A percentile compares a stretch with the other conserved stretches of the same genome.
These are phyloP conservation scores for Cordyceps militaris DNA, from an alignment of 2,329 filamentous ascomycete genomes.

Conservation along the genomic window DNA sequence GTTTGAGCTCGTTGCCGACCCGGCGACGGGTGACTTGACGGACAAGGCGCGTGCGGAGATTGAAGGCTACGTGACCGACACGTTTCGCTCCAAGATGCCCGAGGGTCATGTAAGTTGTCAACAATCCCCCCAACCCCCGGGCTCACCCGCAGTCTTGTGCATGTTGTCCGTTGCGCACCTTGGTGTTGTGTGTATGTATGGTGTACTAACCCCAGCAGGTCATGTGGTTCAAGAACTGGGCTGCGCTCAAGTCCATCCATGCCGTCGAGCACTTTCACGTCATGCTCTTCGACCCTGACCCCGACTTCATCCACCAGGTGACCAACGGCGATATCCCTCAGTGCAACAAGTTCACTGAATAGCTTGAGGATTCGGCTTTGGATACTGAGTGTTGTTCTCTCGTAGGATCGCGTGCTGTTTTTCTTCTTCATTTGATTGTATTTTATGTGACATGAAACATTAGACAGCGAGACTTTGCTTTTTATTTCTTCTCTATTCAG, in stretches of 20 bases:
- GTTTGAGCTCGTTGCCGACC: constrained; percentile 68
- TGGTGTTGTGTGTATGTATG: background rate
- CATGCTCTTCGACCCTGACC: constrained; percentile 74
- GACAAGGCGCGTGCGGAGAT: constrained; percentile 56
- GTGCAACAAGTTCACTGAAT: constrained; percentile 34
- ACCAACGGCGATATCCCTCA: constrained; percentile 69
- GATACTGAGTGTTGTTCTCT: background rate
- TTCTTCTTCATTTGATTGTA: background rate
- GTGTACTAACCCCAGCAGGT: constrained; percentile 23
- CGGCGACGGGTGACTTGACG: constrained; percentile 58
- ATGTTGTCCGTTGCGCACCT: background rate
- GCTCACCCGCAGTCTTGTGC: background rate
- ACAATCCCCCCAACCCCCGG: too few relatives aligned
- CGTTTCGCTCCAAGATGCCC: constrained; percentile 51
- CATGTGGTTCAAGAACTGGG: constrained; percentile 64
- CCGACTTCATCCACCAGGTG: constrained; percentile 59
- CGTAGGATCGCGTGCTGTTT: background rate
- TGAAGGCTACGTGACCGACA: constrained; percentile 60
- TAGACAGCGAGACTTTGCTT: constrained; percentile 10
- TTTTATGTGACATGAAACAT: constrained; percentile 13
- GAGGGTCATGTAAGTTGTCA: constrained; percentile 42
- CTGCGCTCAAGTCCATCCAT: constrained; percentile 73
- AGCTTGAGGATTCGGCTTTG: background rate
- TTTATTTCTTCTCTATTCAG: background rate
- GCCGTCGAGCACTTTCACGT: constrained; percentile 92